Evolutionary conservation across 768 basidiomycete genomes (phyloP).

Genomic region (Russula emetica): DNA sequence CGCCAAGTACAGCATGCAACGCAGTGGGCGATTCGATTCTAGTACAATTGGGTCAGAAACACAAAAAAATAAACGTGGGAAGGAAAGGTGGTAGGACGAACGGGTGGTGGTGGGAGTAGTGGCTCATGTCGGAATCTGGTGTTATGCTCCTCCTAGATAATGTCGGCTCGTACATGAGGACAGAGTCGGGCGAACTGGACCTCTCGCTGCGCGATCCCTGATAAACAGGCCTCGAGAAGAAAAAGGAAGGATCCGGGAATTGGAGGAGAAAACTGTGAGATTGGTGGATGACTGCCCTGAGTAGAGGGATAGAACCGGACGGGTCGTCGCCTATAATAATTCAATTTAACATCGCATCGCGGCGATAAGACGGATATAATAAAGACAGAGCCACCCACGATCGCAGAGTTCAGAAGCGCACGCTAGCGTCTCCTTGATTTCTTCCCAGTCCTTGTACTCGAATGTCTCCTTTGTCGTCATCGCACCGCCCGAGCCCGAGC

Average conservation of each 20-base stretch:
- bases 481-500: neutral
- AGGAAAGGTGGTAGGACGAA: neutral
- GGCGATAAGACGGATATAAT: slow-evolving; percentile 4
- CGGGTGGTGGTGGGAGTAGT: neutral
- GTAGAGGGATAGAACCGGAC: slow-evolving; percentile 47
- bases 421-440: slow-evolving; percentile 56
- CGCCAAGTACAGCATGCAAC: slow-evolving; percentile 63
- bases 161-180: neutral
- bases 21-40: slow-evolving; percentile 53
- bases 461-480: slow-evolving; percentile 1
- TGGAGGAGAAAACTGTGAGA: slow-evolving; percentile 57
- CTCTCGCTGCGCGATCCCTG: neutral
- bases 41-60: neutral
- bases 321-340: slow-evolving; percentile 36
- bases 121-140: neutral
- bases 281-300: slow-evolving; percentile 63
- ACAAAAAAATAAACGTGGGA: too few species aligned
- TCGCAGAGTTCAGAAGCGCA: slow-evolving; percentile 57
- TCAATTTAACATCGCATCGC: neutral
- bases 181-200: neutral
- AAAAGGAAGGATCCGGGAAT: slow-evolving; percentile 53
- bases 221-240: slow-evolving; percentile 34
- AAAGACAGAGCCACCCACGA: slow-evolving; percentile 37
- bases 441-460: slow-evolving; percentile 54
- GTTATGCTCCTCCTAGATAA: neutral